These are phyloP conservation scores for Penicillium bovifimosum DNA, from an alignment of 495 filamentous ascomycete species.

Conservation along the genomic window DNA sequence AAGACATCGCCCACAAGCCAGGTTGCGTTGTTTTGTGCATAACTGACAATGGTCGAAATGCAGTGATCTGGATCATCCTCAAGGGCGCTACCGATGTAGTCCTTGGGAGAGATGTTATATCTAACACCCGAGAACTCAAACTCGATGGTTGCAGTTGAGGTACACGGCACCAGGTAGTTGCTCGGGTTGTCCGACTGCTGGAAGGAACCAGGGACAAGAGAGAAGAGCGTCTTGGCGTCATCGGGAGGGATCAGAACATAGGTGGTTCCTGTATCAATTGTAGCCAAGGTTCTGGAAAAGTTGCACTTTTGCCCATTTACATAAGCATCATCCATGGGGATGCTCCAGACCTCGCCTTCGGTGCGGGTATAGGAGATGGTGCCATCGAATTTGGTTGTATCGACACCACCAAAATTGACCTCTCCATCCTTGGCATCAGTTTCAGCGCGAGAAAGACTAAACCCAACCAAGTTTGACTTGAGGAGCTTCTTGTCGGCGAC, in stretches of 20 bases:
- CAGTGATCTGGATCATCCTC: conserved; percentile 41
- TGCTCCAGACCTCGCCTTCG: conserved; percentile 53
- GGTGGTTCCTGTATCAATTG: conserved; percentile 79
- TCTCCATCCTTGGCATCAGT: conserved; percentile 67
- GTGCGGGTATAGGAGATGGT: conserved; percentile 58
- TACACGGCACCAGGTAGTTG: conserved; percentile 65
- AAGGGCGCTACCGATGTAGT: conserved; percentile 55
- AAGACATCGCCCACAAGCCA: conserved; percentile 84
- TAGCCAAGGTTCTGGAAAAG: conserved; percentile 50
- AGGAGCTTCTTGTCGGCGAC: conserved; percentile 54
- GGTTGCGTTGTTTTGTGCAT: conserved; percentile 41
- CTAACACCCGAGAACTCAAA: conserved; percentile 51
- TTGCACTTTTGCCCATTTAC: conserved; percentile 50
- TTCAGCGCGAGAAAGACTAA: conserved; percentile 57
- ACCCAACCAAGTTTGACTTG: conserved; percentile 57
- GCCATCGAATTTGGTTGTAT: conserved; percentile 59
- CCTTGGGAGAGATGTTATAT: conserved; percentile 60
- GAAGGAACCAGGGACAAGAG: conserved; percentile 55
- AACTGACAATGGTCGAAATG: conserved; percentile 56
- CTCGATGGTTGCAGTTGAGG: conserved; percentile 48
- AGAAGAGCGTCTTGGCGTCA: conserved; percentile 62
- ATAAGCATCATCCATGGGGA: conserved; percentile 57
- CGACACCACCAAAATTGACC: conserved; percentile 67
- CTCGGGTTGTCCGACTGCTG: conserved; percentile 30
- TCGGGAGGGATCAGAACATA: conserved; percentile 60